Evolutionary conservation across 352 stramenopile species (phyloP).

Genomic region (Pythium folliculosum): DNA sequence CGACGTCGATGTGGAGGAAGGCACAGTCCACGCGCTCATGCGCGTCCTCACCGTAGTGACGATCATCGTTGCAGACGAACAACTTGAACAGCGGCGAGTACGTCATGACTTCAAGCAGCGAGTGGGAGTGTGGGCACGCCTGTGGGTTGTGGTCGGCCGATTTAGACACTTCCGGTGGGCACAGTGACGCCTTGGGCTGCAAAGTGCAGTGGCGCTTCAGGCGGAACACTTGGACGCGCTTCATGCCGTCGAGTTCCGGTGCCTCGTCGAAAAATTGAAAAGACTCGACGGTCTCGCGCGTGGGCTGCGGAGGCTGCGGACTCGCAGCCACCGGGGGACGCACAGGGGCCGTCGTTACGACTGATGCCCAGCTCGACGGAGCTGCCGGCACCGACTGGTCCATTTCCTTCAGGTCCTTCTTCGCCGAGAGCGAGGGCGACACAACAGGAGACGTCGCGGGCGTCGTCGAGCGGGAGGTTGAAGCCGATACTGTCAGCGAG

Average conservation of each 20-base stretch:
- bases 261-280: constrained; percentile 9
- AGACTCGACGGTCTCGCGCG: background rate
- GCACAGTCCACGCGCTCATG: constrained; percentile 7
- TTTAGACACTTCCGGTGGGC: background rate
- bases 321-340: background rate
- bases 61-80: constrained; percentile 5
- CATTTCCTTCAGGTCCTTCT: constrained; percentile 1
- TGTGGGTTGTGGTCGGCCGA: constrained; percentile 2
- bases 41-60: background rate
- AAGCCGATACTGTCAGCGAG: constrained; percentile 2
- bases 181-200: constrained; percentile 6
- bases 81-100: constrained; percentile 16
- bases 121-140: constrained; percentile 9
- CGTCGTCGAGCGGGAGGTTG: constrained; percentile 11
- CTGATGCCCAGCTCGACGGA: constrained; percentile 4
- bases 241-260: constrained; percentile 16
- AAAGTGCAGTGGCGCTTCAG: constrained; percentile 12
- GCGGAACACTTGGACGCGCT: constrained; percentile 13
- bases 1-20: constrained; percentile 9
- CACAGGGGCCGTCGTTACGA: constrained; percentile 4
- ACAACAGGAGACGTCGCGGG: constrained; percentile 8
- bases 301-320: background rate
- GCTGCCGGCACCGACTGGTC: too few species aligned
- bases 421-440: constrained; percentile 7
- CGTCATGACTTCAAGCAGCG: constrained; percentile 5